Evolutionary conservation across 2,329 filamentous ascomycete species (phyloP).

Genomic region (Passalora sequoiae): DNA sequence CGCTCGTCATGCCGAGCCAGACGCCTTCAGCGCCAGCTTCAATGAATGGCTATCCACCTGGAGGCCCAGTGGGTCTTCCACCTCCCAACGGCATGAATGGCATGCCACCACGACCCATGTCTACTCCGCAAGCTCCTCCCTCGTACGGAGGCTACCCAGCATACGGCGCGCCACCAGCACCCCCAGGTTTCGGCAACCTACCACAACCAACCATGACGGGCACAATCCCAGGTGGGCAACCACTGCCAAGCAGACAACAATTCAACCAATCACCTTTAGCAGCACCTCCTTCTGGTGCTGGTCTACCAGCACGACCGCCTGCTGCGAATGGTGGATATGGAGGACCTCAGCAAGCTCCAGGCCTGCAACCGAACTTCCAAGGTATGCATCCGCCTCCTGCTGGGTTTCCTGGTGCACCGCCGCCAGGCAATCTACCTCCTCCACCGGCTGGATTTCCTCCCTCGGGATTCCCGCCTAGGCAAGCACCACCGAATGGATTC

Average conservation of each 20-base stretch:
- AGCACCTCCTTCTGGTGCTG: slow-evolving; percentile 55
- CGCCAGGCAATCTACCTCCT: slow-evolving; percentile 40
- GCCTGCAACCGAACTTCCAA: slow-evolving; percentile 30
- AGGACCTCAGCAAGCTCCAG: slow-evolving; percentile 53
- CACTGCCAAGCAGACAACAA: slow-evolving; percentile 20
- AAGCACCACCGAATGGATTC: slow-evolving; percentile 45
- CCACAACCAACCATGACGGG: slow-evolving; percentile 16
- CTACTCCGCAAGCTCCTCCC: slow-evolving; percentile 11
- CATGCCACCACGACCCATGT: slow-evolving; percentile 29
- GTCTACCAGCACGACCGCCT: slow-evolving; percentile 64
- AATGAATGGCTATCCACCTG: slow-evolving; percentile 31
- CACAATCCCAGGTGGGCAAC: slow-evolving; percentile 11
- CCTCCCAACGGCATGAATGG: slow-evolving; percentile 24
- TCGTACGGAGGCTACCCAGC: slow-evolving; percentile 2
- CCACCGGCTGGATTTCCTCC: slow-evolving; percentile 27
- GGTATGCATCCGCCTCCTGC: slow-evolving; percentile 29
- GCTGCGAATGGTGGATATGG: slow-evolving; percentile 64
- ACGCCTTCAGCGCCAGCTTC: slow-evolving; percentile 41
- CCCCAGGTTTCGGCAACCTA: slow-evolving; percentile 15
- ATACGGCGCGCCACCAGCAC: slow-evolving; percentile 17
- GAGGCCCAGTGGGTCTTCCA: slow-evolving; percentile 36
- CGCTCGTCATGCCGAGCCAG: slow-evolving; percentile 54
- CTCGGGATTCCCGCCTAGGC: slow-evolving; percentile 38
- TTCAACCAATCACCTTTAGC: slow-evolving; percentile 47
- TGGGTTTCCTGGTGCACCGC: slow-evolving; percentile 37